These are phyloP conservation scores for Poteriospumella lacustris DNA, from an alignment of 108 stramenopile genomes.

Conservation along the genomic window DNA sequence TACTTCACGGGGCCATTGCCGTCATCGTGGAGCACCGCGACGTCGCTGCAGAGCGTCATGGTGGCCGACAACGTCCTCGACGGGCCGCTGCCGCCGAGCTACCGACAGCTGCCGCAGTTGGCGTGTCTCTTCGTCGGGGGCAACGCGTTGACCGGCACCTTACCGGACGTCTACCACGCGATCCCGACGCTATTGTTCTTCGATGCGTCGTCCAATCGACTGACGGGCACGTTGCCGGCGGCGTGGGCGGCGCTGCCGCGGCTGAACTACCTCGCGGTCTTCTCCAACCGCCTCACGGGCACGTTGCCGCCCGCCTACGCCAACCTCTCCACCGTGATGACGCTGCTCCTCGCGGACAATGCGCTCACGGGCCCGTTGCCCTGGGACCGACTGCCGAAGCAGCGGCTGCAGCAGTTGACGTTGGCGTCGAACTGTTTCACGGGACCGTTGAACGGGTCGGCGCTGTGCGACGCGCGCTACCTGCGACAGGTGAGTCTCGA, in stretches of 20 bases:
- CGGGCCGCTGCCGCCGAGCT: background rate
- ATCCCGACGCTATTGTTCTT: background rate
- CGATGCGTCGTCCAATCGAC: background rate
- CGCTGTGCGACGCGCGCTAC: no score
- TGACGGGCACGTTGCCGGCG: background rate
- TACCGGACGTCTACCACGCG: background rate
- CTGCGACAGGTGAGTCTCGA: no score
- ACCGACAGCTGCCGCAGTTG: background rate
- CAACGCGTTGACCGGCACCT: background rate
- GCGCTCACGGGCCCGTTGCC: background rate
- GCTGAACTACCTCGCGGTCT: background rate
- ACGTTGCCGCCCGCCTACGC: background rate
- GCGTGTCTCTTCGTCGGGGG: background rate
- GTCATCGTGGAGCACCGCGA: background rate
- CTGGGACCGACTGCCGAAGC: no score
- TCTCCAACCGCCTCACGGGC: background rate
- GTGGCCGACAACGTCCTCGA: background rate
- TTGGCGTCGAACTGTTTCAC: no score
- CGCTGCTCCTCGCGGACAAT: background rate
- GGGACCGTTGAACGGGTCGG: no score
- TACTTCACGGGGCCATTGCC: background rate
- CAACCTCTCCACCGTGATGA: background rate
- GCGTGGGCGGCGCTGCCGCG: background rate
- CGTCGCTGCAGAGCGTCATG: background rate
- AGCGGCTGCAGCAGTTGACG: no score